Evolutionary conservation across 2,329 filamentous ascomycete species (phyloP), one percentile per base, ranked within the genome.

Genomic region (Cladosporium cucumerinum): DNA sequence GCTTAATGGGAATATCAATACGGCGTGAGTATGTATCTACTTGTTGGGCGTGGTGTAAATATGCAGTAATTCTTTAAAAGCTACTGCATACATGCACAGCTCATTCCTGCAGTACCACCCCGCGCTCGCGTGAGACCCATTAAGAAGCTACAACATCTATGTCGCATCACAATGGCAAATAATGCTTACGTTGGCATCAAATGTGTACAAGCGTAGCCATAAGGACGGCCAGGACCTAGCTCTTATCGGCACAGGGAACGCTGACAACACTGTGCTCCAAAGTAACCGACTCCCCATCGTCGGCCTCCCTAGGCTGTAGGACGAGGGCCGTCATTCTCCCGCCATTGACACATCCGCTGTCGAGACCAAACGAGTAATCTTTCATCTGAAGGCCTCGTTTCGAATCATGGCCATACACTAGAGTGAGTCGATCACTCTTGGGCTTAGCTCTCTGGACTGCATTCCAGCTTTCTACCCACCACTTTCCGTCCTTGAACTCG

Each of bases 371-470:
- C 14, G 61, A 58, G 8, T 39, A 64, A 16, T 52, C 55, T 18
- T 52, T 51, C 54, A 58, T 36, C 43, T 59, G 54, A 26, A 58
- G 23, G 2, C 21, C 32, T 16, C 54, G 28, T 26, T 59, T 64
- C 43, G 54, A 58, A 39, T 64, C 61, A 30, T 64, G 61, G 5
- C 54, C 61, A 18, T 64, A 64, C 4, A 64, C 43, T 30, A 64
- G 16, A 11, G 55, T 52, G 32, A 62, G 34, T 36, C 60, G 54
- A 25, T 55, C 49, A 23, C 36, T 30, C 25, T 49, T 10, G 11
- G 54, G 28, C 32, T 28, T 58, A 8, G 23, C 32, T 6, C 21
- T 52, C 18, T 64, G 51, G 26, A 23, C 32, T 30, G 52, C 28
- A 16, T 51, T 64, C 61, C 55, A 58, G 21, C 23, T 30, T 5